Conservation (phyloP, 2,329 filamentous ascomycete species). For the Hypoxylon sp. region DNA sequence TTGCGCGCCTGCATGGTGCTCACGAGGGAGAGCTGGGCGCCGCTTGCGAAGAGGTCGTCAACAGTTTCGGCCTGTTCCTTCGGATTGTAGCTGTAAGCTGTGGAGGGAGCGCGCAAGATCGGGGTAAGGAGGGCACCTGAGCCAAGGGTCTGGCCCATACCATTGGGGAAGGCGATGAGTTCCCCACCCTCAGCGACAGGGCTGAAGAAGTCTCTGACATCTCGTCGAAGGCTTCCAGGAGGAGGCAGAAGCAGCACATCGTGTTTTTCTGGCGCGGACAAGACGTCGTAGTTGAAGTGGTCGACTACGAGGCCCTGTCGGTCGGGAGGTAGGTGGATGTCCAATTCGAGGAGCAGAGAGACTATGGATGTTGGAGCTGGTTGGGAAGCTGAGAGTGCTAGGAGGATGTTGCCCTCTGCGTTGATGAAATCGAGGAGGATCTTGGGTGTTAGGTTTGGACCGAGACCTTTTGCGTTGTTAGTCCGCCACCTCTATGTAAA, state of each 20-base stretch:
- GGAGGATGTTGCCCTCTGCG: constrained; percentile 88
- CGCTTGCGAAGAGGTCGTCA: constrained; percentile 88
- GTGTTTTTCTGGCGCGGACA: constrained; percentile 83
- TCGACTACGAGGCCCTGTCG: constrained; percentile 89
- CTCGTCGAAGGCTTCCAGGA: constrained; percentile 74
- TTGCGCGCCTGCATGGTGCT: constrained; percentile 92
- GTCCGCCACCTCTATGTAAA: background rate
- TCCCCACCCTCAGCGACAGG: constrained; percentile 66
- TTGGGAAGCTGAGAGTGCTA: constrained; percentile 81
- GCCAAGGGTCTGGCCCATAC: constrained; percentile 85
- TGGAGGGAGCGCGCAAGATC: constrained; percentile 83
- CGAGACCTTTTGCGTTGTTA: constrained; percentile 73
- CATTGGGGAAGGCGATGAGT: constrained; percentile 83
- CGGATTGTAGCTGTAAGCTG: constrained; percentile 93
- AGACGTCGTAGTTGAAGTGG: constrained; percentile 92
- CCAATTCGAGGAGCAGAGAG: constrained; percentile 86
- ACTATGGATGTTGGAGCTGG: constrained; percentile 79
- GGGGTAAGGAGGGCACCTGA: constrained; percentile 82
- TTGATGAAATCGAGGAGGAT: constrained; percentile 92
- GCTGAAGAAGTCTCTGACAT: constrained; percentile 82
- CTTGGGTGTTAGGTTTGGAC: constrained; percentile 88
- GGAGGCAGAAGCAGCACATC: constrained; percentile 86
- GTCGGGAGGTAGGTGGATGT: constrained; percentile 88
- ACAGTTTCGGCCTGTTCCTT: constrained; percentile 82
- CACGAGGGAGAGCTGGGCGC: constrained; percentile 86